Conservation (phyloP, 306 rosid genomes). For the Prunus armeniaca region DNA sequence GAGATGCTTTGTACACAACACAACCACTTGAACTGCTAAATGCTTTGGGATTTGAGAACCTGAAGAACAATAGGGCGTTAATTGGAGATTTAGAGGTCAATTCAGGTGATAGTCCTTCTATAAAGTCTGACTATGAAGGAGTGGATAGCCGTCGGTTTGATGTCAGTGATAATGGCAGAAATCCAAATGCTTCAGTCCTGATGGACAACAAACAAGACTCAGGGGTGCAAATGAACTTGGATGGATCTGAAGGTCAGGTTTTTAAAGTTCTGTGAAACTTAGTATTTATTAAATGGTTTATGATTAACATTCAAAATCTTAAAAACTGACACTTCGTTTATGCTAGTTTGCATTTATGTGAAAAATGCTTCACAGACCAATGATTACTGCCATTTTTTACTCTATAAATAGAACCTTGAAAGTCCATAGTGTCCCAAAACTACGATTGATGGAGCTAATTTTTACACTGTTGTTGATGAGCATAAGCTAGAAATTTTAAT, state of each 20-base stretch:
- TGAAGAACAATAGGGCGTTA: conserved; percentile 45
- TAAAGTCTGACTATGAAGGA: conserved; percentile 36
- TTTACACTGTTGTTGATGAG: background rate
- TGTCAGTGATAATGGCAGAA: conserved; percentile 41
- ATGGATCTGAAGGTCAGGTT: conserved; percentile 80
- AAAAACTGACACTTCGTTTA: conserved; percentile 4
- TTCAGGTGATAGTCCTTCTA: conserved; percentile 38
- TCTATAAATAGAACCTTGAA: background rate
- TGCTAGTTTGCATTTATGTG: conserved; percentile 7
- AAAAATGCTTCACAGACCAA: conserved; percentile 1
- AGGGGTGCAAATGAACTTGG: conserved; percentile 40
- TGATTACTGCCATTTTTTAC: background rate
- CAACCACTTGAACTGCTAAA: conserved; percentile 96
- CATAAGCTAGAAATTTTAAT: background rate
- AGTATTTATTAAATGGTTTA: conserved; percentile 15
- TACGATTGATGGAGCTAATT: background rate
- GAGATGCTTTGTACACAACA: conserved; percentile 93
- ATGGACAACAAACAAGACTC: conserved; percentile 34
- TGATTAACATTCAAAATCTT: conserved; percentile 16
- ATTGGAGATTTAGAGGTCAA: conserved; percentile 42
- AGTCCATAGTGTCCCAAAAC: background rate
- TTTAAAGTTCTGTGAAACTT: background rate
- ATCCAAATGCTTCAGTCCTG: conserved; percentile 17
- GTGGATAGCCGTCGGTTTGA: conserved; percentile 46
- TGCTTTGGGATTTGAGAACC: conserved; percentile 66